A percentile compares a stretch with the other conserved stretches of the same genome.
These are phyloP conservation scores for Zymoseptoria tritici DNA, from an alignment of 2,329 filamentous ascomycete genomes.

Conservation along the genomic window DNA sequence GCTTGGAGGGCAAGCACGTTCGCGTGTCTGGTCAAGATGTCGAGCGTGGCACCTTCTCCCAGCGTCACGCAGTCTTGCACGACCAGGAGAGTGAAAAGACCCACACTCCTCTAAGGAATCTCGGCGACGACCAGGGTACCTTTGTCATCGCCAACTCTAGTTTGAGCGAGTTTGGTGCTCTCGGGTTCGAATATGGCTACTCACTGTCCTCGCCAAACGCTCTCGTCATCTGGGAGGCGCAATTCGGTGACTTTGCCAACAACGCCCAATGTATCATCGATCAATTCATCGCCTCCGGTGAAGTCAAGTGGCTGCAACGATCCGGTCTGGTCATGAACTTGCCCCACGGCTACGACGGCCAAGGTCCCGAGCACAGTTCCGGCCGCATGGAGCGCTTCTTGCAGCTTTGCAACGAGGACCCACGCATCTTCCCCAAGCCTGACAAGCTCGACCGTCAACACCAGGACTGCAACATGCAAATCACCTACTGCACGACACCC, in stretches of 20 bases:
- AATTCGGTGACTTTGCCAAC: conserved; percentile 99
- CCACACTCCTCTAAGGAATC: conserved; percentile 83
- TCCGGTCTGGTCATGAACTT: conserved; percentile 93
- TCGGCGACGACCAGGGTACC: conserved; percentile 85
- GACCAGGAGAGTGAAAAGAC: conserved; percentile 92
- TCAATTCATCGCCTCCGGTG: conserved; percentile 95
- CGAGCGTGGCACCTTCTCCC: conserved; percentile 98
- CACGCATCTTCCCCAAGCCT: conserved; percentile 76
- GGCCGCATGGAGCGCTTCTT: conserved; percentile 95
- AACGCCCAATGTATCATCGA: conserved; percentile 99
- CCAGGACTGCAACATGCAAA: conserved; percentile 99
- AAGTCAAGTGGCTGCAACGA: conserved; percentile 98
- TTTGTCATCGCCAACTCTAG: conserved; percentile 98
- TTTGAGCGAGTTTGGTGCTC: conserved; percentile 62
- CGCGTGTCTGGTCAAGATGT: conserved; percentile 98
- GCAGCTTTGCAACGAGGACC: conserved; percentile 95
- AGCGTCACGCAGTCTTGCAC: conserved; percentile 93
- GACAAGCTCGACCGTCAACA: conserved; percentile 95
- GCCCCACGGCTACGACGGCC: conserved; percentile 95
- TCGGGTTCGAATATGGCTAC: conserved; percentile 98
- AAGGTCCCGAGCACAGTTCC: conserved; percentile 96
- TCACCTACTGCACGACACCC: conserved; percentile 94
- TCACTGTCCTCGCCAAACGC: conserved; percentile 94
- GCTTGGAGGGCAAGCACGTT: conserved; percentile 90
- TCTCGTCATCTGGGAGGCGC: conserved; percentile 98